phyloP scores from a whole-genome alignment of 139 green algal genomes.

The Chlorella sp. region DNA sequence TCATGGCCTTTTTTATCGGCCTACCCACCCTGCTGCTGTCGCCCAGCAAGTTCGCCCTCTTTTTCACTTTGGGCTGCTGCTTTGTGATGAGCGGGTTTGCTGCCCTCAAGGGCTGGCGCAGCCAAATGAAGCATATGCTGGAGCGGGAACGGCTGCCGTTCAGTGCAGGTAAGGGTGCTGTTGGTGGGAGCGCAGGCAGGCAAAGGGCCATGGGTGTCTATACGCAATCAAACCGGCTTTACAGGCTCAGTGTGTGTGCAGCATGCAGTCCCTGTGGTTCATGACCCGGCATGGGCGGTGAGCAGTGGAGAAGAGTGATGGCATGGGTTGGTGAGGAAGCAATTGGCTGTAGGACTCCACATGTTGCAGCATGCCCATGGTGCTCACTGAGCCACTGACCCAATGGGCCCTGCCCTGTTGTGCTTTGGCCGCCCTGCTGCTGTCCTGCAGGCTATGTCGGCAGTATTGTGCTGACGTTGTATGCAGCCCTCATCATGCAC shows the following conservation, averaged over 20 bases:
- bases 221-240: no score
- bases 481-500: constrained; percentile 75
- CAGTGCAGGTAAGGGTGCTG: constrained; percentile 33
- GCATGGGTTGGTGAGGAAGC: neutral
- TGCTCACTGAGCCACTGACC: neutral
- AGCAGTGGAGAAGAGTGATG: neutral
- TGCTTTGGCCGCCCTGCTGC: no score
- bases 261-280: no score
- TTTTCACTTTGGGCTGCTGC: constrained; percentile 77
- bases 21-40: constrained; percentile 82
- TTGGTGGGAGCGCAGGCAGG: neutral
- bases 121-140: constrained; percentile 80
- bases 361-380: neutral
- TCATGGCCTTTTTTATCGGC: constrained; percentile 82
- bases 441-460: constrained; percentile 71
- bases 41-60: constrained; percentile 89
- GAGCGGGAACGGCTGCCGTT: constrained; percentile 70
- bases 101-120: constrained; percentile 66
- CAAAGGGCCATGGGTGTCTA: no score
- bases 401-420: no score
- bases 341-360: neutral
- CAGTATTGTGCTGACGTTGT: constrained; percentile 78
- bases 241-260: no score
- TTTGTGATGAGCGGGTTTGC: constrained; percentile 73
- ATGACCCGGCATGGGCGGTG: no score